Evolutionary conservation across 108 stramenopile genomes (phyloP).

Genomic region (Pelagomonas calceolata): DNA sequence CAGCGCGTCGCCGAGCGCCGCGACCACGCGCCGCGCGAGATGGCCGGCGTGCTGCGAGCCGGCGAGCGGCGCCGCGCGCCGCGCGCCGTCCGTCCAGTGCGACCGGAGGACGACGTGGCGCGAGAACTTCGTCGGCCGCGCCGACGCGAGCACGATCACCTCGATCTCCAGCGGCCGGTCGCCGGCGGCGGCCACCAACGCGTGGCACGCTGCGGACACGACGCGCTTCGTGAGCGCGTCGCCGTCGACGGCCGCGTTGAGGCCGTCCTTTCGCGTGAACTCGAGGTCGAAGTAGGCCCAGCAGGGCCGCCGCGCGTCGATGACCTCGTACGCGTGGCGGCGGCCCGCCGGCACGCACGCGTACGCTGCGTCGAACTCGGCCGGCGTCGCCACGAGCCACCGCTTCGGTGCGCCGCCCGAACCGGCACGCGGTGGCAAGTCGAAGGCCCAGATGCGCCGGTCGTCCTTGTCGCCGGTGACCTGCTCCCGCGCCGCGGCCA

Average conservation of each 20-base stretch:
- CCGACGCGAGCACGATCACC: neutral
- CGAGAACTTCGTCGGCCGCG: neutral
- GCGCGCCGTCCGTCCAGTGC: neutral
- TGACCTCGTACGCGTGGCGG: neutral
- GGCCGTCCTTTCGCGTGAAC: neutral
- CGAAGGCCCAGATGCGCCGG: neutral
- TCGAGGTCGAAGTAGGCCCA: conserved; percentile 1
- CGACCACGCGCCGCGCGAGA: neutral
- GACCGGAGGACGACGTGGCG: neutral
- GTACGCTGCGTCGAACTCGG: neutral
- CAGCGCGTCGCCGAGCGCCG: neutral
- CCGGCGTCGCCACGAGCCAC: neutral
- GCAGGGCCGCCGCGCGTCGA: neutral
- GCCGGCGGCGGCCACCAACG: neutral
- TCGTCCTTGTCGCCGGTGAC: neutral
- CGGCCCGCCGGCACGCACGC: no score
- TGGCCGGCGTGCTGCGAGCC: neutral
- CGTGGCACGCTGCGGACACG: neutral
- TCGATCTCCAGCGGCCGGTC: neutral
- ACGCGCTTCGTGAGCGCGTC: neutral
- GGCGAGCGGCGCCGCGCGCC: neutral
- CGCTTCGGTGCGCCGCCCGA: neutral
- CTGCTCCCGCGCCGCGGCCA: neutral
- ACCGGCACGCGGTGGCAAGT: neutral
- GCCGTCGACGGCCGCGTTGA: neutral